A percentile compares a stretch with the other conserved stretches of the same genome.
Evolutionary conservation across 108 stramenopile species (phyloP).

Genomic region (Cyclotella distinguenda): DNA sequence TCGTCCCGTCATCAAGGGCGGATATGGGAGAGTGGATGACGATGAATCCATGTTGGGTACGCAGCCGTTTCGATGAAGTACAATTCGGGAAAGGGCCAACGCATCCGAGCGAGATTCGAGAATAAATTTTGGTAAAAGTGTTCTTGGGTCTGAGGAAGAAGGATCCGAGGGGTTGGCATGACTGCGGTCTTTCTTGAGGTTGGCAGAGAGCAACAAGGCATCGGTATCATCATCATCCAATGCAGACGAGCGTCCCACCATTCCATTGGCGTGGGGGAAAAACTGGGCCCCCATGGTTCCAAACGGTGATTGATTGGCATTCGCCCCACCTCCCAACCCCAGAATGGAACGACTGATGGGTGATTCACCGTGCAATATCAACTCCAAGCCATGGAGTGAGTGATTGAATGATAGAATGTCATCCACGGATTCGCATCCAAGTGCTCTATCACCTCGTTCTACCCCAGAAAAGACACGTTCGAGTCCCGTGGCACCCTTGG

Average conservation of each 20-base stretch:
- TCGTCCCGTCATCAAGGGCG: slow-evolving; percentile 31
- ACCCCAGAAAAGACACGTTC: slow-evolving; percentile 5
- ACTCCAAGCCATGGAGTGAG: slow-evolving; percentile 38
- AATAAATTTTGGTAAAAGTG: slow-evolving; percentile 38
- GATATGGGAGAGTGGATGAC: slow-evolving; percentile 17
- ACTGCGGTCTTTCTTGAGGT: slow-evolving; percentile 13
- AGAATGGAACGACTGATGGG: slow-evolving; percentile 19
- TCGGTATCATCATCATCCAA: slow-evolving; percentile 49
- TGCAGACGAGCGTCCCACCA: slow-evolving; percentile 60
- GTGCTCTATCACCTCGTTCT: neutral
- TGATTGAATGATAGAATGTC: slow-evolving; percentile 42
- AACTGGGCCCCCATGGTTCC: slow-evolving; percentile 78
- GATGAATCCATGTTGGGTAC: slow-evolving; percentile 18
- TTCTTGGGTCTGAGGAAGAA: slow-evolving; percentile 19
- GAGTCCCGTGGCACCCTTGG: slow-evolving; percentile 37
- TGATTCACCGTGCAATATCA: slow-evolving; percentile 45
- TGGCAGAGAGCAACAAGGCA: slow-evolving; percentile 30
- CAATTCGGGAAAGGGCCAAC: slow-evolving; percentile 40
- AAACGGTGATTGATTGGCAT: slow-evolving; percentile 34
- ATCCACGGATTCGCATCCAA: slow-evolving; percentile 7
- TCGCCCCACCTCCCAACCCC: slow-evolving; percentile 21
- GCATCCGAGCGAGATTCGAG: slow-evolving; percentile 47
- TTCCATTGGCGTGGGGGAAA: slow-evolving; percentile 86
- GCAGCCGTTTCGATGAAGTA: slow-evolving; percentile 37
- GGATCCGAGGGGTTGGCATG: neutral